Percentiles rank a stretch among this genome's conserved stretches.
phyloP scores from a whole-genome alignment of 169 alveolate genomes.

The Eimeria brunetti region DNA sequence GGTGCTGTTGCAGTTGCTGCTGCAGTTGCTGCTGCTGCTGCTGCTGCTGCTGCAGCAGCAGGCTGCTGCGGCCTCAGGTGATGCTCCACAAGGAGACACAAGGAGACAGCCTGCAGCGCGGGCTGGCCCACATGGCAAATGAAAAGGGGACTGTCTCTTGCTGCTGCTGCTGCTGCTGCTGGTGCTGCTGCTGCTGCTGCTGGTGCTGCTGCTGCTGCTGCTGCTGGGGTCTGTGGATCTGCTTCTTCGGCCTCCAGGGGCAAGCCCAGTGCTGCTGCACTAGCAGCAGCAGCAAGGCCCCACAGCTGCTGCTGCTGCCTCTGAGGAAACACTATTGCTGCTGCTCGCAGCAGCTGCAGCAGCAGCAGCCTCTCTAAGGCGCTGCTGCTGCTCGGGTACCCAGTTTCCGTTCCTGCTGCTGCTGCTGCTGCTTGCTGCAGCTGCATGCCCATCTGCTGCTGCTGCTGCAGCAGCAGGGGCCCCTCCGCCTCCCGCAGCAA shows the following conservation, averaged over 20 bases:
- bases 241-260: not conserved
- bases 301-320: not conserved
- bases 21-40: constrained; percentile 26
- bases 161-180: not conserved
- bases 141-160: not conserved
- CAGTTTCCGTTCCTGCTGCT: not conserved
- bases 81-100: constrained; percentile 34
- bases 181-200: not conserved
- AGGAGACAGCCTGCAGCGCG: constrained; percentile 50
- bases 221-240: not conserved
- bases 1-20: too few relatives aligned
- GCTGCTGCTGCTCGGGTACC: not conserved
- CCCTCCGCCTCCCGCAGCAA: constrained; percentile 38
- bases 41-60: constrained; percentile 2
- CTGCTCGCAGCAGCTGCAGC: constrained; percentile 23
- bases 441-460: not conserved
- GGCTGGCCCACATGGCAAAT: constrained; percentile 23
- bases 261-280: constrained; percentile 7
- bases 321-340: constrained; percentile 17
- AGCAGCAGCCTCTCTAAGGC: constrained; percentile 47
- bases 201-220: not conserved
- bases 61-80: constrained; percentile 31
- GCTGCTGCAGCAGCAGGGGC: not conserved
- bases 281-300: constrained; percentile 29
- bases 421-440: constrained; percentile 7